These are phyloP conservation scores for Elaphomyces granulatus DNA, from an alignment of 495 filamentous ascomycete species.

Conservation along the genomic window DNA sequence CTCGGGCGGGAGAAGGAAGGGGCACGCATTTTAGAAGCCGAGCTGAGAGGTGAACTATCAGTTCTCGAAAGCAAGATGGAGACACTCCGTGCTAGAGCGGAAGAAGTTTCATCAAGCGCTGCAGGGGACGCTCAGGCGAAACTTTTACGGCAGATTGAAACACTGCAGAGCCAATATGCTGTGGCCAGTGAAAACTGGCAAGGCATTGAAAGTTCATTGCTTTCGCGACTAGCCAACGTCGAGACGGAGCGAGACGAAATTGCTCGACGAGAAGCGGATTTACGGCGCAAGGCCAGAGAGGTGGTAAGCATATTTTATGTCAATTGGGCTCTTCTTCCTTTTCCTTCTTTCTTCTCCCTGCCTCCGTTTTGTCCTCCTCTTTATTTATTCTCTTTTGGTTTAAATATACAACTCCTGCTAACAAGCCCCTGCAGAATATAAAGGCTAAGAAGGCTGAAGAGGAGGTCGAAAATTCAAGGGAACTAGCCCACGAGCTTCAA, in stretches of 20 bases:
- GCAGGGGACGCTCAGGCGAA: conserved; percentile 79
- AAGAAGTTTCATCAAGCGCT: conserved; percentile 77
- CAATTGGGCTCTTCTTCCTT: too few species aligned
- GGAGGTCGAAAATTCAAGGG: conserved; percentile 59
- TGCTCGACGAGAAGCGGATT: conserved; percentile 66
- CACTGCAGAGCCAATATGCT: conserved; percentile 86
- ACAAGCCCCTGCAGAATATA: conserved; percentile 38
- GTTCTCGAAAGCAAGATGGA: conserved; percentile 84
- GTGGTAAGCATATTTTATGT: conserved; percentile 47
- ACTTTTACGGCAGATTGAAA: conserved; percentile 86
- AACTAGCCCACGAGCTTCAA: conserved; percentile 46
- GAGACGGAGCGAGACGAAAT: conserved; percentile 87
- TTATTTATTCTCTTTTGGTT: too few species aligned
- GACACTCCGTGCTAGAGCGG: conserved; percentile 65
- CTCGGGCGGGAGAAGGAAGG: conserved; percentile 62
- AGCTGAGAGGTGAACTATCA: conserved; percentile 67
- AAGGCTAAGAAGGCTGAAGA: conserved; percentile 69
- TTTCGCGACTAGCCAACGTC: conserved; percentile 54
- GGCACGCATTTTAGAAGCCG: conserved; percentile 52
- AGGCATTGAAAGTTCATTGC: conserved; percentile 72
- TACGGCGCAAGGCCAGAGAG: conserved; percentile 76
- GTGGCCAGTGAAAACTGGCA: conserved; percentile 97
- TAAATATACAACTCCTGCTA: too few species aligned
- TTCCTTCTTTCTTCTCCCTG: too few species aligned
- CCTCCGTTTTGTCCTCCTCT: too few species aligned